Conservation (phyloP, 2,329 filamentous ascomycete species). For the Colletotrichum ledebouriae region DNA sequence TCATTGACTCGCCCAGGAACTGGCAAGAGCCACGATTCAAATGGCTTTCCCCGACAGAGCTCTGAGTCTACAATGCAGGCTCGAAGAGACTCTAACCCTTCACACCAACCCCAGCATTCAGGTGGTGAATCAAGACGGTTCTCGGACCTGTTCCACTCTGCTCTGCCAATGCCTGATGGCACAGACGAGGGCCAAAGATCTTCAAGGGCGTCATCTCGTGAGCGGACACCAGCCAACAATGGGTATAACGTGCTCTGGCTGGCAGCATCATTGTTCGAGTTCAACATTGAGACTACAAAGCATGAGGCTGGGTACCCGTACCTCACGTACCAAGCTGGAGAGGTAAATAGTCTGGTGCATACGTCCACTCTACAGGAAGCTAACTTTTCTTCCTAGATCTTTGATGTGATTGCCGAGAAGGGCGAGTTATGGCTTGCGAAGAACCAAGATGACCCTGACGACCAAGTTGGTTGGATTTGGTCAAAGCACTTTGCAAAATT, state of each 20-base stretch:
- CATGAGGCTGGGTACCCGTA: constrained; percentile 96
- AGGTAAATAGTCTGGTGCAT: constrained; percentile 65
- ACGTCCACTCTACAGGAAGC: constrained; percentile 10
- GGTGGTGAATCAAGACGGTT: constrained; percentile 66
- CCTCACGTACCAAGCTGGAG: constrained; percentile 92
- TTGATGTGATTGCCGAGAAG: constrained; percentile 94
- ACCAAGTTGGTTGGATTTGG: constrained; percentile 97
- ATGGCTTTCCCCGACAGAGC: constrained; percentile 64
- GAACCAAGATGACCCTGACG: constrained; percentile 90
- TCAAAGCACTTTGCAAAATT: constrained; percentile 93
- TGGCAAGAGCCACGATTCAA: constrained; percentile 70
- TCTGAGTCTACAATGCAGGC: constrained; percentile 62
- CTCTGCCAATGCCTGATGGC: constrained; percentile 82
- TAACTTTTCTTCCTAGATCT: constrained; percentile 67
- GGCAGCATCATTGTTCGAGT: constrained; percentile 94
- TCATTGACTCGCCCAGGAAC: constrained; percentile 68
- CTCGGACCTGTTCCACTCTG: constrained; percentile 88
- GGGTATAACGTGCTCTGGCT: constrained; percentile 86
- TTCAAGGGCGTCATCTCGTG: constrained; percentile 72
- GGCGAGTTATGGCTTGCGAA: constrained; percentile 97
- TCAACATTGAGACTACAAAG: constrained; percentile 93
- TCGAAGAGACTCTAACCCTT: constrained; percentile 68
- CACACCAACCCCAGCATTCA: constrained; percentile 62
- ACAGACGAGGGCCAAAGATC: constrained; percentile 66
- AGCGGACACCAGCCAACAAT: constrained; percentile 64